These are phyloP conservation scores for Cytospora mali DNA, from an alignment of 2,329 filamentous ascomycete species.

Conservation along the genomic window DNA sequence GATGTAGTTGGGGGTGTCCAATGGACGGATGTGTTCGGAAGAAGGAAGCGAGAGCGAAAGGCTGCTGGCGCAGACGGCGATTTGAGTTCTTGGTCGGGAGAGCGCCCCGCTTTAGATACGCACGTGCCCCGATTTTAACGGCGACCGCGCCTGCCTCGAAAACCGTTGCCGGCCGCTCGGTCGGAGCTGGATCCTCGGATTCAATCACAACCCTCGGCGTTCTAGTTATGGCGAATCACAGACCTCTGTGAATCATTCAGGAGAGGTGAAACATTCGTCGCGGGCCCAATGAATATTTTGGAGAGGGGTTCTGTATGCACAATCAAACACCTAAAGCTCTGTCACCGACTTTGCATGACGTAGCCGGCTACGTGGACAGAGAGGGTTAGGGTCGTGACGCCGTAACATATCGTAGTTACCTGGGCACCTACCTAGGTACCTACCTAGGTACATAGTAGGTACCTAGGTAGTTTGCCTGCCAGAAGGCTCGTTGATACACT, in stretches of 20 bases:
- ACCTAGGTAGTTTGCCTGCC: no score
- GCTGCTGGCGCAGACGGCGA: conserved; percentile 13
- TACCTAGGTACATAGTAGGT: no score
- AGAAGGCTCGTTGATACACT: background rate
- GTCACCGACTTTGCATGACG: background rate
- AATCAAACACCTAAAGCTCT: background rate
- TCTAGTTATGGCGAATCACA: background rate
- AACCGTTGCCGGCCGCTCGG: conserved; percentile 14
- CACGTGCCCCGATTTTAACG: conserved; percentile 18
- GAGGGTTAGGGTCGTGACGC: background rate
- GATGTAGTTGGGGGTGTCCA: conserved; percentile 20
- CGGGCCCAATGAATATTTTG: background rate
- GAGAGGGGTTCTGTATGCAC: background rate
- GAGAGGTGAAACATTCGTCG: background rate
- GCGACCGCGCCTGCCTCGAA: conserved; percentile 6
- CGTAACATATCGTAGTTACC: no score
- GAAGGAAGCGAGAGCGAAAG: conserved; percentile 25
- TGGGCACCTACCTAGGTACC: no score
- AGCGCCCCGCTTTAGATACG: conserved; percentile 18
- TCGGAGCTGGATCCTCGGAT: background rate
- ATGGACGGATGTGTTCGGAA: conserved; percentile 25
- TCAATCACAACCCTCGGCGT: background rate
- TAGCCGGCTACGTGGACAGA: background rate
- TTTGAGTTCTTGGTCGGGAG: conserved; percentile 14
- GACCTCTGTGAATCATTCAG: background rate